A percentile compares a stretch with the other conserved stretches of the same genome.
These are phyloP conservation scores for Rhynchospora tenuis DNA, from an alignment of 176 grass and related monocot genomes.

Conservation along the genomic window DNA sequence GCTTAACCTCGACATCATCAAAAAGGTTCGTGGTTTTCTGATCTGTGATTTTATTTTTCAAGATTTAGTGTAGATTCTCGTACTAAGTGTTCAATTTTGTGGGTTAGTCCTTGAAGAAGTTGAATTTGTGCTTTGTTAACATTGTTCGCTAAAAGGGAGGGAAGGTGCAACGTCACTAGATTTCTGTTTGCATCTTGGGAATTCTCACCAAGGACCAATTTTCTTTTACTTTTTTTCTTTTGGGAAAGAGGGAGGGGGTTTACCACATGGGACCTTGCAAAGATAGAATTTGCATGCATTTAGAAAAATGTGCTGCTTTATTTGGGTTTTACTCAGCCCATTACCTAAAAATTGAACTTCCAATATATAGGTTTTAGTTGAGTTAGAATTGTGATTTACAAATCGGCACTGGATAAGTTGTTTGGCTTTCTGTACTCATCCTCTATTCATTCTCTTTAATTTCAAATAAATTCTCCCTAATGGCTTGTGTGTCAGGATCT, in stretches of 20 bases:
- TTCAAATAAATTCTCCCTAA: neutral
- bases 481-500: neutral
- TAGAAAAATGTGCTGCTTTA: neutral
- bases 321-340: neutral
- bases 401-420: neutral
- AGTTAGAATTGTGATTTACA: neutral
- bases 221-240: neutral
- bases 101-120: neutral
- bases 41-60: neutral
- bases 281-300: neutral
- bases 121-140: neutral
- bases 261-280: neutral
- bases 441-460: neutral
- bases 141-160: neutral
- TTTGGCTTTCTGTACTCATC: neutral
- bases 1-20: conserved; percentile 86
- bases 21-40: conserved; percentile 38
- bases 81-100: neutral
- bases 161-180: neutral
- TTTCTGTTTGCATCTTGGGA: neutral
- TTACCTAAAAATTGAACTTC: conserved; percentile 1
- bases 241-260: neutral
- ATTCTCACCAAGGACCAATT: neutral
- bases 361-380: neutral
- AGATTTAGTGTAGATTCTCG: neutral